Base-by-base conservation (phyloP, 805 yeast genomes). In the Candida quercuum region DNA sequence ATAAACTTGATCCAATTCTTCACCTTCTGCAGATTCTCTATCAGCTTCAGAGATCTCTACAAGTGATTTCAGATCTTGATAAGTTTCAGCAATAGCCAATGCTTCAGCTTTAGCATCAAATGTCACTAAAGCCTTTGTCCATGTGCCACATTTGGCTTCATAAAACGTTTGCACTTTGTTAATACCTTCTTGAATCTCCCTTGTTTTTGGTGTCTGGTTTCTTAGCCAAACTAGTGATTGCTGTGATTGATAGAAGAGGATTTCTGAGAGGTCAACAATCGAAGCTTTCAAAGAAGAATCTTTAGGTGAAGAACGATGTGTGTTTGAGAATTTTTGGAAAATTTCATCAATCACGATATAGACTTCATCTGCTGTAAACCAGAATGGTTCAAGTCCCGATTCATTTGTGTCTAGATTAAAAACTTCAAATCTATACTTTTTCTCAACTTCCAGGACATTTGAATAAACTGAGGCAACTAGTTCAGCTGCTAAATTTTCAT, bases 61-160 rank as follows among this genome's bases (percentile, higher is more conserved):
- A 20, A 88, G 59, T 1, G 89, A 76, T 24, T 73, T 63, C 48
- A 81, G 69, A 53, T 88, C 95, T 14, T 63, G 56, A 57, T 79
- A 83, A 19, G 68, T 63, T 45, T 85, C 94, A 0, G 87, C 75
- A 21, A 87, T 67, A 7, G 61, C 60, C 17, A 83, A 54, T 0
- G 89, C 84, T 19, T 75, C 76, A 7, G 66, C 62, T 27, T 69
- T 66, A 33, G 73, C 63, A 7, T 71, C 70, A 38, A 73, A 56
- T n/a, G 65, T 52, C 11, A 81, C 68, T 39, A 86, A 59, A 3
- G 71, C 64, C 17, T 66, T 61, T 11, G 82, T 74, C 96, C 96
- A 88, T 11, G 60, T 41, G 1, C 57, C 60, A 7, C 67, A 57
- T 36, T 59, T 53, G 11, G 59, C 55, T 8, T 39, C 40, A 32